Evolutionary conservation across 2,329 filamentous ascomycete species (phyloP), one percentile per base, ranked within the genome.

Genomic region (Coniochaeta ligniaria): DNA sequence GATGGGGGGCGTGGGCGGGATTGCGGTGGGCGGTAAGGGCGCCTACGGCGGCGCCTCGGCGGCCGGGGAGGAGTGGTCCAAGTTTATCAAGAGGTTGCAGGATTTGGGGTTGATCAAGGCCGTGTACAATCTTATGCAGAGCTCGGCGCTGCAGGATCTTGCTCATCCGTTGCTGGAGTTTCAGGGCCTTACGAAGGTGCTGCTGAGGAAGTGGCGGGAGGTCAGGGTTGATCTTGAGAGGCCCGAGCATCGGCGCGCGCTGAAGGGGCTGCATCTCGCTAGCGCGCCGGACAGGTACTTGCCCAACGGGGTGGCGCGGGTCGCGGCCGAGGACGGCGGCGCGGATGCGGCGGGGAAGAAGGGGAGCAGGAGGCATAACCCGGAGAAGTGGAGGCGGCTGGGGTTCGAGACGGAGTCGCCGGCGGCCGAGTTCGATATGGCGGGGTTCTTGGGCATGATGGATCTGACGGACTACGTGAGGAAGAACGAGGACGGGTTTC

Each of bases 401-500:
- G 95, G 95, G 2, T 99, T 99, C 69, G 90, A 95, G 73, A 89
- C 90, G 0, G 95, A 99, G 74, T 93, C 85, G 66, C 95, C 95
- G 3, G 88, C 88, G 0, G 82, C 83, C 67, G 95, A 99, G 67
- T 98, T 99, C 70, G 87, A 92, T 22, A 80, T 85, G 43, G 89
- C 90, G 31, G 95, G 95, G 0, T 98, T 93, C 71, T 75, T 99
- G 59, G 95, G 95, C 31, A 91, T 99, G 85, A 98, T 99, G 93
- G 95, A 99, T 72, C 75, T 99, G 69, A 91, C 92, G 2, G 93
- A 98, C 73, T 99, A 92, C 72, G 92, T 96, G 57, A 85, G 90
- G 69, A 96, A 92, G 71, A 88, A 96, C 70, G 92, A 96, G 72
- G 93, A 97, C 70, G 86, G 86, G 12, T 98, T 96, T 67, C 93